Conservation (phyloP, 1,284 basidiomycete genomes). For the Puccinia hordei region DNA sequence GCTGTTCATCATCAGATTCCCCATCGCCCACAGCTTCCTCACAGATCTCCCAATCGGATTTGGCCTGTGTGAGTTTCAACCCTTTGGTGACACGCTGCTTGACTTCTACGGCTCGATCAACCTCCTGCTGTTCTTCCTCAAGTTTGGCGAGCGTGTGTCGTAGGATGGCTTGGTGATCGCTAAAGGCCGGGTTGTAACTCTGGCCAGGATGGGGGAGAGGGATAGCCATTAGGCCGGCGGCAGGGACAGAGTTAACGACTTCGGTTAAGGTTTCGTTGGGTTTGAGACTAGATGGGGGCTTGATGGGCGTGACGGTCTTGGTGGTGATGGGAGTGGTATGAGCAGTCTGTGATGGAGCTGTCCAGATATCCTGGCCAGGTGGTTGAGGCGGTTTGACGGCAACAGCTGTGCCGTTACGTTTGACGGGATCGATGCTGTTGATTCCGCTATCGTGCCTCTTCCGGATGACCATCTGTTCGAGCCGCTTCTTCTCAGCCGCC, state of each 20-base stretch:
- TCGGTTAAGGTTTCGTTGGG: constrained; percentile 3
- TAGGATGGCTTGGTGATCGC: constrained; percentile 43
- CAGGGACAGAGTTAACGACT: not conserved
- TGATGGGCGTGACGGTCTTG: constrained; percentile 11
- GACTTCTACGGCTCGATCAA: not conserved
- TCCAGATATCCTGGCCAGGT: constrained; percentile 30
- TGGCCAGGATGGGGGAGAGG: constrained; percentile 45
- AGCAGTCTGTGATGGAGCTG: not conserved
- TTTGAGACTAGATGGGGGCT: constrained; percentile 12
- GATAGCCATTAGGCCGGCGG: constrained; percentile 24
- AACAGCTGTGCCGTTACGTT: constrained; percentile 30
- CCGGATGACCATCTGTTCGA: constrained; percentile 41
- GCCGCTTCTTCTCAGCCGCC: constrained; percentile 19
- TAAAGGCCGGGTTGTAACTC: constrained; percentile 39
- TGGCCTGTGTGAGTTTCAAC: constrained; percentile 2
- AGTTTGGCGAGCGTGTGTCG: constrained; percentile 19
- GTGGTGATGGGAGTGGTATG: not conserved
- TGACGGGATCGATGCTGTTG: constrained; percentile 40
- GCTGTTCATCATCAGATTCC: constrained; percentile 28
- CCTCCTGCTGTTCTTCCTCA: constrained; percentile 29
- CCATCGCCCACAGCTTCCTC: constrained; percentile 42
- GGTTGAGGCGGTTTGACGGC: constrained; percentile 31
- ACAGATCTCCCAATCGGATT: constrained; percentile 37
- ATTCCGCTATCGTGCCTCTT: constrained; percentile 13
- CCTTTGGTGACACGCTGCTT: constrained; percentile 28